Base-by-base conservation (phyloP, 352 stramenopile genomes). In the Globisporangium cederbergense region DNA sequence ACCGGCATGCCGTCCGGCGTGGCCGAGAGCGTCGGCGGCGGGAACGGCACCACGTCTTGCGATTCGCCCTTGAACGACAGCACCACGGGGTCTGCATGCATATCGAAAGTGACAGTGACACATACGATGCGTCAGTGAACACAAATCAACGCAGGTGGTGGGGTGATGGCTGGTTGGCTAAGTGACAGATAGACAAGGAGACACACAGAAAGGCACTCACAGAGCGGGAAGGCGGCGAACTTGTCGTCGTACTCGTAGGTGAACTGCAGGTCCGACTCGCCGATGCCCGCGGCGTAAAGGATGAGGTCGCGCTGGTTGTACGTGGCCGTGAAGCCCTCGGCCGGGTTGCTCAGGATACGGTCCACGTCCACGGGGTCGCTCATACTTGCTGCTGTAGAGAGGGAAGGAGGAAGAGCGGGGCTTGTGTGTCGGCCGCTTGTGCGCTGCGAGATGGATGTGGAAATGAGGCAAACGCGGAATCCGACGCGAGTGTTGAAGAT, bases 271-370 rank as follows among this genome's bases (percentile, higher is more conserved):
- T 88, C 76, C 2, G 78, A 81, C 65, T 90, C 91, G 67, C 91
- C 90, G 63, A 97, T 97, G 58, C 88, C 90, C 58, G 88, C 77
- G 18, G 89, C 88, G 70, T 97, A 97, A 34, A 95, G 22, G 66
- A 97, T 66, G 64, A 97, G 76, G 71, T 97, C 91, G 67, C 90
- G 87, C 74, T 92, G 78, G 73, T 91, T 97, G 80, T 97, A 97
- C 10, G 65, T 77, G 56, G 77, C 83, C 42, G 74, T 70, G 72
- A 88, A 93, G 20, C 58, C 70, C 50, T 78, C 70, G 51, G 75
- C 74, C 4, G 74, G 69, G 49, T 63, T 84, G 67, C 60, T 70
- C 51, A 93, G 70, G 72, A 93, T 90, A 64, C 78, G 78, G 64
- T 84, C 70, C 45, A 84, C 77, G 69, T 91, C 73, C 54, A 89